A percentile compares a stretch with the other conserved stretches of the same genome.
phyloP scores from a whole-genome alignment of 2,329 filamentous ascomycete species.

The Fusarium sarcochroum region DNA sequence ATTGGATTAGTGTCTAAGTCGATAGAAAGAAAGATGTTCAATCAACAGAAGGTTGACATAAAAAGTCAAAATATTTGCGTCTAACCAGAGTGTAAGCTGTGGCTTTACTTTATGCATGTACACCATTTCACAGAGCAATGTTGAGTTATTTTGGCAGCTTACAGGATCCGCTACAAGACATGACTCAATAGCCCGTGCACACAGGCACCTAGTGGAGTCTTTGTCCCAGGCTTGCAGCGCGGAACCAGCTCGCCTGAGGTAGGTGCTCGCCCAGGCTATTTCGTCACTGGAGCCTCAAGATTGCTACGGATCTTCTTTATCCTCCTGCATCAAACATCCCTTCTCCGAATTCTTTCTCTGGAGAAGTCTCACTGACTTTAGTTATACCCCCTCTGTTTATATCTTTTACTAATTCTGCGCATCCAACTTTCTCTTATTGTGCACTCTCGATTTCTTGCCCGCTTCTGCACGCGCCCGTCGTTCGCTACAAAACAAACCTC shows the following conservation, averaged over 20 bases:
- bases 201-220: neutral
- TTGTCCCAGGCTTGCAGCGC: neutral
- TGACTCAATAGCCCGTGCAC: constrained; percentile 32
- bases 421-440: neutral
- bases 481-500: constrained; percentile 12
- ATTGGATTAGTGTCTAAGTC: constrained; percentile 12
- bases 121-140: neutral
- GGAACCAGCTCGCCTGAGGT: too few species aligned
- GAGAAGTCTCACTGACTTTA: neutral
- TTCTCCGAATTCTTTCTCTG: neutral
- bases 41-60: constrained; percentile 1
- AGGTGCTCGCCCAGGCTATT: constrained; percentile 22
- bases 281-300: constrained; percentile 43
- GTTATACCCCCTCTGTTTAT: neutral
- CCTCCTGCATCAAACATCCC: constrained; percentile 11
- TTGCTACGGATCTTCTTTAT: constrained; percentile 19
- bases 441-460: neutral
- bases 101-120: neutral
- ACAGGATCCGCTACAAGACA: constrained; percentile 5
- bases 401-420: neutral
- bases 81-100: too few species aligned
- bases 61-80: neutral
- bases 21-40: neutral
- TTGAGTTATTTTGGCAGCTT: neutral
- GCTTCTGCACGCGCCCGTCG: constrained; percentile 13